Evolutionary conservation across 2,329 filamentous ascomycete genomes (phyloP), one percentile per base, ranked within the genome.

Genomic region (Epichloe bromicola): DNA sequence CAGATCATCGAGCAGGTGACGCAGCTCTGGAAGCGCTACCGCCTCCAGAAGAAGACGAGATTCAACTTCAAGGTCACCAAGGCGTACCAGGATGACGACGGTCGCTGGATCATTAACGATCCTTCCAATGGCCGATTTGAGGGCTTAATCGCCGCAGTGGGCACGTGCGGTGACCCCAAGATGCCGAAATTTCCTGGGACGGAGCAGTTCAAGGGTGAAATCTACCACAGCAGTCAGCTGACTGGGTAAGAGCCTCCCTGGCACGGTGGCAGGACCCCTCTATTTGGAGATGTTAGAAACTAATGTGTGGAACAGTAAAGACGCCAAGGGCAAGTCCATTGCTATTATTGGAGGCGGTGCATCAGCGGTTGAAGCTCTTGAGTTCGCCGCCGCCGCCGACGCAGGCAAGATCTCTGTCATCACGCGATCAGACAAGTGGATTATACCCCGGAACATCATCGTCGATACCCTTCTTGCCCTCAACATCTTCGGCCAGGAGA

Each of bases 381-480:
- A 94, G 61, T 94, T 88, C 58, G 86, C 86, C 1, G 77, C 82
- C 11, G 70, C 78, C 12, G 76, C 80, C 41, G 74, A 80, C 4
- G 87, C 86, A 0, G 70, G 72, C 7, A 80, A 87, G 59, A 82
- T 83, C 0, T 82, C 81, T 51, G 82, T 94, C 33, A 75, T 94
- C 10, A 80, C 87, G 0, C 76, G 88, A 20, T 86, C 81, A 14
- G 86, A 91, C 59, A 93, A 91, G 64, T 91, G 86, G 87, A 87
- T 93, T 55, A 90, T 91, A 49, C 88, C 88, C 0, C 78, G 88
- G 8, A 93, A 94, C 57, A 72, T 86, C 0, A 46, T 93, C 42
- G 74, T 93, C 48, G 83, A 94, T 62, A 72, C 78, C 2, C 71
- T 94, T 1, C 75, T 95, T 1, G 78, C 85, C 2, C 69, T 88